Percentiles rank a stretch among this genome's conserved stretches.
Conservation (phyloP, 1,284 basidiomycete species). For the Moniliella sp. region DNA sequence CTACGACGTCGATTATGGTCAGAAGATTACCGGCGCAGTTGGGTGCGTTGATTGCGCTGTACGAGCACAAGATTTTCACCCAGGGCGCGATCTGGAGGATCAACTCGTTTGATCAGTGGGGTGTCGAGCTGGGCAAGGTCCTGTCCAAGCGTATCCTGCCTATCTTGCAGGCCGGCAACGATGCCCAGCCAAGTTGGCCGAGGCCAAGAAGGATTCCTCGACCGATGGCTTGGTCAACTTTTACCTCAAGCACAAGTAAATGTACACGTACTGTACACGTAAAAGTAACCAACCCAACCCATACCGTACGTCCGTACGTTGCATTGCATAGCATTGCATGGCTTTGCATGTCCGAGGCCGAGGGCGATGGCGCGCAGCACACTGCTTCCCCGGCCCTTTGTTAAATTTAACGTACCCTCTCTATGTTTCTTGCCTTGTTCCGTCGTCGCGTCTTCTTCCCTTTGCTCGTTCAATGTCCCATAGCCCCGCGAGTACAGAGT, state of each 20-base stretch:
- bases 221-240: slow-evolving; percentile 17
- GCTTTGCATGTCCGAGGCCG: no score
- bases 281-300: no score
- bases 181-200: slow-evolving; percentile 47
- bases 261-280: no score
- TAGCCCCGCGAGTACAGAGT: no score
- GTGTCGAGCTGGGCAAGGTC: slow-evolving; percentile 81
- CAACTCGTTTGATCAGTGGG: slow-evolving; percentile 64
- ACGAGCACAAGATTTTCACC: slow-evolving; percentile 96
- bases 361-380: no score
- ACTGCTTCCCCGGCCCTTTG: no score
- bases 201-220: slow-evolving; percentile 58
- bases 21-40: slow-evolving; percentile 69
- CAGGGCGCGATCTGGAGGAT: slow-evolving; percentile 94
- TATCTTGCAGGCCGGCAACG: slow-evolving; percentile 54
- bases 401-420: no score
- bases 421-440: no score
- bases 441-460: no score
- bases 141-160: slow-evolving; percentile 82
- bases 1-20: slow-evolving; percentile 90
- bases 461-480: no score
- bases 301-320: no score
- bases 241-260: slow-evolving; percentile 20
- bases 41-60: slow-evolving; percentile 69
- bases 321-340: no score